Conservation (phyloP, 331 rosid species). For the Quercus phellos region DNA sequence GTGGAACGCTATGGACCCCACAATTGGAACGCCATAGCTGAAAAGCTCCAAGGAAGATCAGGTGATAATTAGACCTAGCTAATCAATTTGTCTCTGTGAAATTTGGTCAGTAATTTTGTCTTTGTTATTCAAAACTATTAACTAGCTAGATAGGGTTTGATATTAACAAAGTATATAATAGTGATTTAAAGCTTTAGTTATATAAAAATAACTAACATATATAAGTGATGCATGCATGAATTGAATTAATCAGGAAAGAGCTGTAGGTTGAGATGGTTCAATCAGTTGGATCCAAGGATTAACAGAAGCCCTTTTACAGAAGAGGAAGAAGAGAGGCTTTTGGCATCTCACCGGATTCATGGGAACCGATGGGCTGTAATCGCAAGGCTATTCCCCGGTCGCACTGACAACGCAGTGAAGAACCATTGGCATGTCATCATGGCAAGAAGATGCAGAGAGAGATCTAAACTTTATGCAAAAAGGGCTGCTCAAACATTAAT, state of each 20-base stretch:
- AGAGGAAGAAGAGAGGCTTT: slow-evolving; percentile 80
- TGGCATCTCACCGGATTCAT: slow-evolving; percentile 69
- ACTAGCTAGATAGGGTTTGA: slow-evolving; percentile 9
- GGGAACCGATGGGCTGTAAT: slow-evolving; percentile 94
- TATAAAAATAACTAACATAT: not conserved
- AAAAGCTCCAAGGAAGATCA: slow-evolving; percentile 91
- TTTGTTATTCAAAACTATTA: not conserved
- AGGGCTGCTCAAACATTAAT: slow-evolving; percentile 7
- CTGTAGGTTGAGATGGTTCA: slow-evolving; percentile 97
- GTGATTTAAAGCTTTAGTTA: no score
- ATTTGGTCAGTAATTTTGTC: not conserved
- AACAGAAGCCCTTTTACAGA: slow-evolving; percentile 81
- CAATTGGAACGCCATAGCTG: slow-evolving; percentile 99
- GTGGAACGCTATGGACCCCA: slow-evolving; percentile 91
- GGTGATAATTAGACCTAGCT: slow-evolving; percentile 29
- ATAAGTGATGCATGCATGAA: not conserved
- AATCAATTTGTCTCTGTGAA: not conserved
- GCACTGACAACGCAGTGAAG: slow-evolving; percentile 93
- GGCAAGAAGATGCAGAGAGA: slow-evolving; percentile 69
- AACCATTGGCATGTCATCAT: slow-evolving; percentile 98
- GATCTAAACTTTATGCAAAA: slow-evolving; percentile 52
- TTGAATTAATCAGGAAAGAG: slow-evolving; percentile 63
- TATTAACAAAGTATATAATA: not conserved
- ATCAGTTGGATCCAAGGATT: slow-evolving; percentile 91
- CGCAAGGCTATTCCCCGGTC: slow-evolving; percentile 87